Evolutionary conservation across 1,284 basidiomycete genomes (phyloP).

Genomic region (Trametes sp.): DNA sequence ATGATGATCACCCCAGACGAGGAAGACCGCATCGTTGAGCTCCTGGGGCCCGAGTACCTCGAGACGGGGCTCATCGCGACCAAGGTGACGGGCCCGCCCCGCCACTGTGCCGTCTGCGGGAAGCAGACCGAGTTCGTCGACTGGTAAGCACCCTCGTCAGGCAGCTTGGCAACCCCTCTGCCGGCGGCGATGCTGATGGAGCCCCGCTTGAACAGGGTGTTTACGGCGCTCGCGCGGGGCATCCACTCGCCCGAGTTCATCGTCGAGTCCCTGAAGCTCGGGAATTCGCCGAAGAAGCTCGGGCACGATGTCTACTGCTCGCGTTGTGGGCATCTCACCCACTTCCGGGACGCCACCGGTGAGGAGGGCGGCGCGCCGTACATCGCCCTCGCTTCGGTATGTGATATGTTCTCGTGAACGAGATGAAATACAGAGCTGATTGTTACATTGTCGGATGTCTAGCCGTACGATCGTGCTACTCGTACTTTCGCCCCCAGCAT

Average conservation of each 20-base stretch:
- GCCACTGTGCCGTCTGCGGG: constrained; percentile 7
- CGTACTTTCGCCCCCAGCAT: constrained; percentile 6
- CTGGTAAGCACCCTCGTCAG: too few relatives aligned
- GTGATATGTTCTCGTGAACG: not conserved
- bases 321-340: constrained; percentile 6
- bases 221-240: constrained; percentile 13
- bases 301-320: constrained; percentile 17
- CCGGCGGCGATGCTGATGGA: not conserved
- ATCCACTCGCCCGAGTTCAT: constrained; percentile 11
- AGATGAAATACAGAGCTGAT: not conserved
- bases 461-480: constrained; percentile 18
- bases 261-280: constrained; percentile 2
- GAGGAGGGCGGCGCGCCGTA: constrained; percentile 11
- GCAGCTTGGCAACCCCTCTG: not conserved
- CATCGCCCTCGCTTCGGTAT: constrained; percentile 10
- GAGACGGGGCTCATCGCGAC: constrained; percentile 6
- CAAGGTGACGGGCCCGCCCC: not conserved
- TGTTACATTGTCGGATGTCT: not conserved
- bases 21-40: constrained; percentile 2
- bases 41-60: constrained; percentile 12
- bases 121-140: constrained; percentile 14
- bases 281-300: constrained; percentile 1
- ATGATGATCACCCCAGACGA: constrained; percentile 10
- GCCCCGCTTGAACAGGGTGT: not conserved
- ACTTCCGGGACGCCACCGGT: not conserved